Evolutionary conservation across 441 rosid genomes (phyloP).

Genomic region (Euphorbia celastroides): DNA sequence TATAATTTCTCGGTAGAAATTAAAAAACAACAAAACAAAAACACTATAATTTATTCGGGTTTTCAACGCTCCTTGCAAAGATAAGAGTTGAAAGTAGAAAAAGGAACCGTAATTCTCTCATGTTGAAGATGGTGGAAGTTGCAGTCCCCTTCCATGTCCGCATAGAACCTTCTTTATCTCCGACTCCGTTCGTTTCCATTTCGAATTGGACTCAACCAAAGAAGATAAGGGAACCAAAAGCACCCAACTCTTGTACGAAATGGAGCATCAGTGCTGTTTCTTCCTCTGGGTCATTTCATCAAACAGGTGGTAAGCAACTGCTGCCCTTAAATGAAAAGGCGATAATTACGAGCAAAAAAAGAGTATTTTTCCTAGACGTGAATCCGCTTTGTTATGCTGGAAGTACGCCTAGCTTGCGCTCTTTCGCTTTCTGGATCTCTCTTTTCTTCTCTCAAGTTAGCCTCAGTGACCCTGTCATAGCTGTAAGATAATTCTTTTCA

Average conservation of each 20-base stretch:
- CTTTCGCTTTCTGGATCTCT: constrained; percentile 73
- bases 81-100: too few species aligned
- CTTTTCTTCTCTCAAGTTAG: constrained; percentile 79
- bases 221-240: constrained; percentile 9
- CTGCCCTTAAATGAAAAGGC: constrained; percentile 18
- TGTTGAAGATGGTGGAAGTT: constrained; percentile 23
- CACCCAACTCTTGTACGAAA: background rate
- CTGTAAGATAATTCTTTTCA: constrained; percentile 38
- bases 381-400: constrained; percentile 83
- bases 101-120: too few species aligned
- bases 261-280: constrained; percentile 1
- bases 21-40: too few species aligned
- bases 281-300: constrained; percentile 37
- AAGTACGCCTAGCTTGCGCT: constrained; percentile 58
- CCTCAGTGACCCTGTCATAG: constrained; percentile 73
- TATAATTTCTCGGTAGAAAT: too few species aligned
- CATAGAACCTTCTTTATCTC: constrained; percentile 6
- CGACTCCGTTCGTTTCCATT: constrained; percentile 7
- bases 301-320: constrained; percentile 38
- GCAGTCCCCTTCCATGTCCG: constrained; percentile 14
- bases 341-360: constrained; percentile 37
- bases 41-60: too few species aligned
- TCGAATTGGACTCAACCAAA: constrained; percentile 6
- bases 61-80: too few species aligned
- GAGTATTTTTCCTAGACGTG: constrained; percentile 83